Evolutionary conservation across 768 basidiomycete species (phyloP), one percentile per base, ranked within the genome.

Genomic region (Boletus sensibilis): DNA sequence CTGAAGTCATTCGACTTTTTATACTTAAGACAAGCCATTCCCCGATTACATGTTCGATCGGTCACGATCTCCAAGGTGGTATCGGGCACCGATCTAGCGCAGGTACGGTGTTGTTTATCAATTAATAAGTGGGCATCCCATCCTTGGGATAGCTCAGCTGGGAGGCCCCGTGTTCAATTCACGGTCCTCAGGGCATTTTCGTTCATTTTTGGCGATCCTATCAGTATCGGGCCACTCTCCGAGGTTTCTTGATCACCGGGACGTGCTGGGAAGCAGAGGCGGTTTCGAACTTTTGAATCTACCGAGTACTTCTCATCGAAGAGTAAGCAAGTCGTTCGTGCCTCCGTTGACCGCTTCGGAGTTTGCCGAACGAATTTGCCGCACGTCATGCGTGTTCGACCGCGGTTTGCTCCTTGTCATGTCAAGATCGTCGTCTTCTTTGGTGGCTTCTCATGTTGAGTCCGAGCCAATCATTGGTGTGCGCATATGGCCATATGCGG

Each of bases 151-250:
- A 7, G 31, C 31, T 12, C 31, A 33, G 31, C 27, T 29, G 27
- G 72, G 73, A 78, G 75, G 76, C 77, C 76, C 73, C 72, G 69
- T 73, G 74, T 76, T 77, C 75, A 73, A 76, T 74, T 73, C 76
- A 75, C 74, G 72, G 76, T 76, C 69, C 66, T 75, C n/a, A n/a
- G n/a, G 76, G 74, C 76, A 79, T 66, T 25, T 45, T 44, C 18
- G 34, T 18, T 23, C 18, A n/a, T 29, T 20, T 31, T 45, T n/a
- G 29, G 23, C 10, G 40, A 51, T 46, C 16, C 18, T 46, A 20
- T 54, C 18, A 21, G 16, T 35, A n/a, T 27, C 9, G 11, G 11
- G 27, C 5, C 3, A n/a, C 46, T 23, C 10, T 39, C 44, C 34
- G 57, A 48, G 21, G 29, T 43, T 23, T 43, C 37, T 38, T 46